Conservation (phyloP, 1,139 yeast species). For the Suhomyces bokatorum region DNA sequence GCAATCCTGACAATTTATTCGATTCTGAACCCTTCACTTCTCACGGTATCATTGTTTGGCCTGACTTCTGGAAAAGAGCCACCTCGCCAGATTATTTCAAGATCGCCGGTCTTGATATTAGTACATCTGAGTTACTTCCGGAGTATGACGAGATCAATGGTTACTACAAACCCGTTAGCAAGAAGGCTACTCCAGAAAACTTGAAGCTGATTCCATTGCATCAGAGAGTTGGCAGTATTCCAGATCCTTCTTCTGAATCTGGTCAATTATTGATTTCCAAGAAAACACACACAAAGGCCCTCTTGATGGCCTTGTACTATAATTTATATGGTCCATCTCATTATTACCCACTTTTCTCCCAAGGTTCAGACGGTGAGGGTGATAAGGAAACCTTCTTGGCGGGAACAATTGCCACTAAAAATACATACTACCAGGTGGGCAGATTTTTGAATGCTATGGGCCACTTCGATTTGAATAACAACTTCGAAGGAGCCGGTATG, state of each 20-base stretch:
- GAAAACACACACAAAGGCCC: slow-evolving; percentile 59
- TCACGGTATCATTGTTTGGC: slow-evolving; percentile 48
- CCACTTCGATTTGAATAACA: slow-evolving; percentile 39
- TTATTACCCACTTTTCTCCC: slow-evolving; percentile 82
- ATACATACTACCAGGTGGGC: slow-evolving; percentile 69
- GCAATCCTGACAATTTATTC: slow-evolving; percentile 47
- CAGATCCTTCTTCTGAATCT: slow-evolving; percentile 80
- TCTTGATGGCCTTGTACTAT: slow-evolving; percentile 71
- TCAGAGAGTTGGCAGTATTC: slow-evolving; percentile 68
- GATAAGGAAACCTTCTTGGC: slow-evolving; percentile 89
- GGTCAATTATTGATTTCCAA: slow-evolving; percentile 79
- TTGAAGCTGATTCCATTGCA: slow-evolving; percentile 50
- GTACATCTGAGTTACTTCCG: slow-evolving; percentile 29
- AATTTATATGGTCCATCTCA: slow-evolving; percentile 77
- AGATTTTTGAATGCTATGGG: slow-evolving; percentile 57
- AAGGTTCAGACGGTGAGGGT: slow-evolving; percentile 87
- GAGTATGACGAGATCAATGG: slow-evolving; percentile 35
- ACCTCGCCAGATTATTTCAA: slow-evolving; percentile 44
- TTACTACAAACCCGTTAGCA: slow-evolving; percentile 15
- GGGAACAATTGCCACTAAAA: slow-evolving; percentile 64
- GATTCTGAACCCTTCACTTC: slow-evolving; percentile 23
- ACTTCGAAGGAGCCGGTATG: slow-evolving; percentile 67
- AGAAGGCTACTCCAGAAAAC: slow-evolving; percentile 1
- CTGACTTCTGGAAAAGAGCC: slow-evolving; percentile 50
- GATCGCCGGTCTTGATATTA: slow-evolving; percentile 35